A percentile compares a stretch with the other conserved stretches of the same genome.
Conservation (phyloP, 305 asterid species). For the Fraxinus angustifolia region DNA sequence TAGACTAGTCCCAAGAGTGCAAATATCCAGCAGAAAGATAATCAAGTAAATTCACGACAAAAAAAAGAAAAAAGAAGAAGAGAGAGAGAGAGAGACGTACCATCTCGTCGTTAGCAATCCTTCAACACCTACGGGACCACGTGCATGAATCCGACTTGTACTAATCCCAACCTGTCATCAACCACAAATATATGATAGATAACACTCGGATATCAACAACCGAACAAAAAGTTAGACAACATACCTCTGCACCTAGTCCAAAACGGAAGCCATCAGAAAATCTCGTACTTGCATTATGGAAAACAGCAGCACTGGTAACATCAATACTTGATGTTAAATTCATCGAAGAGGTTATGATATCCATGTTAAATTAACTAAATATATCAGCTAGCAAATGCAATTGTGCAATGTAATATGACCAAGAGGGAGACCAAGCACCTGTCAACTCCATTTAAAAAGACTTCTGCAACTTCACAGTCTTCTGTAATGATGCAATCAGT, state of each 20-base stretch:
- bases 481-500: constrained; percentile 86
- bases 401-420: neutral
- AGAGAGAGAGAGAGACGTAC: constrained; percentile 25
- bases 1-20: neutral
- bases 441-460: constrained; percentile 78
- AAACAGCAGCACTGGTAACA: constrained; percentile 86
- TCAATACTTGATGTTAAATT: constrained; percentile 1
- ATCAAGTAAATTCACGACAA: neutral
- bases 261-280: constrained; percentile 92
- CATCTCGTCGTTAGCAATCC: constrained; percentile 92
- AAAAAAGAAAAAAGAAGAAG: neutral
- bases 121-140: constrained; percentile 99
- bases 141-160: constrained; percentile 95
- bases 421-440: constrained; percentile 43
- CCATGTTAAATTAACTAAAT: neutral
- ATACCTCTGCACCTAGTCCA: constrained; percentile 98
- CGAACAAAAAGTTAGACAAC: constrained; percentile 10
- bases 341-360: neutral
- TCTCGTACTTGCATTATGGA: constrained; percentile 95
- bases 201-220: constrained; percentile 3
- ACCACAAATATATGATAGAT: constrained; percentile 8
- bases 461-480: constrained; percentile 65
- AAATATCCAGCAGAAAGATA: neutral
- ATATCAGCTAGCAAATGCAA: constrained; percentile 2
- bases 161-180: constrained; percentile 82